Evolutionary conservation across 495 filamentous ascomycete genomes (phyloP).

Genomic region (Penicillium silybi): DNA sequence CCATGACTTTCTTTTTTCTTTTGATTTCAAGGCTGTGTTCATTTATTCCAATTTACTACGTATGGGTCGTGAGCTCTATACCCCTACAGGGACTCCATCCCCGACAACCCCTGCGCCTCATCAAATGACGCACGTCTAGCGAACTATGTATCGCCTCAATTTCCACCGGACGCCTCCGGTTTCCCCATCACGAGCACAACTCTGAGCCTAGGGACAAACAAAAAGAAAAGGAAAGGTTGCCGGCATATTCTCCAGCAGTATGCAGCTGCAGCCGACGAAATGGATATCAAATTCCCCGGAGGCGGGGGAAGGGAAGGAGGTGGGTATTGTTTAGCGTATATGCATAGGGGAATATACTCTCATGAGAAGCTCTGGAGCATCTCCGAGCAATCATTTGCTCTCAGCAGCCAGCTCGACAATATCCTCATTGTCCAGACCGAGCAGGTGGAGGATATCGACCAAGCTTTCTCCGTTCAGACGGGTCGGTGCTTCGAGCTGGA

Average conservation of each 20-base stretch:
- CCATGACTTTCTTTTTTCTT: neutral
- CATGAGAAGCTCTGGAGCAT: neutral
- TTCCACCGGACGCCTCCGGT: neutral
- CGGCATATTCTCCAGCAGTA: neutral
- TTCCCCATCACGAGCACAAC: neutral
- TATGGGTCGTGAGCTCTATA: constrained; percentile 3
- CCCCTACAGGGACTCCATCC: neutral
- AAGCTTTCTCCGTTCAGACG: constrained; percentile 77
- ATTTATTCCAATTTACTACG: neutral
- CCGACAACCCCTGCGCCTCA: neutral
- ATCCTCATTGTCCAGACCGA: constrained; percentile 71
- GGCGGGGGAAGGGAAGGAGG: neutral
- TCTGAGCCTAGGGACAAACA: neutral
- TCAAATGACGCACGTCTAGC: neutral
- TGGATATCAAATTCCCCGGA: constrained; percentile 5
- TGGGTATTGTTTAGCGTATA: constrained; percentile 4
- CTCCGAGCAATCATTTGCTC: constrained; percentile 8
- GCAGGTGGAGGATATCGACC: constrained; percentile 76
- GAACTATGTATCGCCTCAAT: neutral
- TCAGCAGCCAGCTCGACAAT: constrained; percentile 44
- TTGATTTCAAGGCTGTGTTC: neutral
- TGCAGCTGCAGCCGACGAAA: neutral
- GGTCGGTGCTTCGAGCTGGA: constrained; percentile 80
- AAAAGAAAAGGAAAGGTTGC: neutral
- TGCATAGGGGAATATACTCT: neutral